Base-by-base conservation (phyloP, 306 rosid species). In the Abrus precatorius region DNA sequence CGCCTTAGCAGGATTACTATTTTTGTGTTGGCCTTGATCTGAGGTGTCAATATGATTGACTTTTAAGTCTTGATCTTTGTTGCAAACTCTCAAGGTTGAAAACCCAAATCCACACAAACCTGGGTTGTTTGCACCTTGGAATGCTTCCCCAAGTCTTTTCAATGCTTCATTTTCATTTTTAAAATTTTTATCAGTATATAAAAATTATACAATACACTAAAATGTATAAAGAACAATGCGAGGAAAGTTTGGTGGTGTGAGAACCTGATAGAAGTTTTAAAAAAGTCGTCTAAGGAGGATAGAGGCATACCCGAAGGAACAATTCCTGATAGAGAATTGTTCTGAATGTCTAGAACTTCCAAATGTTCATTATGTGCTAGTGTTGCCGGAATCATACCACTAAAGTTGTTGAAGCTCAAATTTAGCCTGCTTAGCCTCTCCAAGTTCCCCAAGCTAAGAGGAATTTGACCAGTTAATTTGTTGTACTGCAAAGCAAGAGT, bases 351-450 rank as follows among this genome's bases (percentile, higher is more conserved):
- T 5, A 93, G 73, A 80, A 76, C 77, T 82, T 90, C 83, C 80
- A 95, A 50, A 30, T 76, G 77, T 59, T 80, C 66, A 75, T 85
- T 62, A 54, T 38, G 33, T 36, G 91, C 89, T 66, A 95, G 76
- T 68, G 77, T 87, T 29, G 82, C 70, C 3, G 99, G 99, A 71
- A 95, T 75, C 14, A 73, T 0, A 54, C 97, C 98, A 28, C 43
- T 85, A 67, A 95, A 87, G 55, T 80, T 84, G 82, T 95, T 95
- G 72, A 88, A 93, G 89, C 99, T 93, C 86, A 95, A 80, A 86
- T 93, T 90, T 53, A 95, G 84, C 84, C 95, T 86, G 75, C 57
- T 83, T 28, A 95, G 84, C 80, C 66, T 79, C 69, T 50, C 78
- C 81, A 92, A 64, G 76, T 85, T 77, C 68, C 94, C 98, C 63